Base-by-base conservation (phyloP, 1,139 yeast genomes). In the Yarrowia galli region DNA sequence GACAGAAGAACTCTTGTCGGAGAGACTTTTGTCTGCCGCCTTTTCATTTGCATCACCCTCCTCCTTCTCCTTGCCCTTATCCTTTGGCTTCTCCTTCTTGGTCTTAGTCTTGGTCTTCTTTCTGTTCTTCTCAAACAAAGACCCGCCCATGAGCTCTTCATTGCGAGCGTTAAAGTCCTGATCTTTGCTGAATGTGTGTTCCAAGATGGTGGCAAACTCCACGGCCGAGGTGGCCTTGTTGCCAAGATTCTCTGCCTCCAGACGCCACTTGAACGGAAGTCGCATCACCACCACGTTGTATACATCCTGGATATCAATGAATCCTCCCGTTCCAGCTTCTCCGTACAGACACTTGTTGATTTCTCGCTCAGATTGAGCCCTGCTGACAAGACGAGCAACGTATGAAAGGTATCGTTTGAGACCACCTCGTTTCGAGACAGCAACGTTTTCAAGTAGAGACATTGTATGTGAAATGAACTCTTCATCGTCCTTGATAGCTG, bases 301-400 rank as follows among this genome's bases (percentile, higher is more conserved):
- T 9, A 61, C 66, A 5, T 46, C 56, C 38, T 35, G 56, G 16
- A 36, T 61, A 5, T 61, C 56, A 23, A 61, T 35, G 15, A 16
- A 28, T 8, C 49, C 64, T 28, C 51, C 64, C 15, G 35, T 5
- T 2, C 64, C 64, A 16, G 66, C 46, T 4, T 48, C 36, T 18
- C 66, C 66, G 10, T 61, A 61, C 13, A 61, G 22, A 23, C 66
- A 61, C 66, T 61, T 61, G 66, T 46, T 46, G 43, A 61, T 61
- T 36, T 61, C 66, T 1, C 66, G 56, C 13, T 61, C 66, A 1
- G 66, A 61, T 9, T 61, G 43, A 7, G 66, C 66, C 12, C 66
- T 36, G 22, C 66, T 61, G 25, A 61, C 56, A 3, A 61, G 38
- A 16, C 66, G 35, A 23, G 66, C 66, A 45, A 61, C 56, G 38